Evolutionary conservation across 2,329 filamentous ascomycete genomes (phyloP), one percentile per base, ranked within the genome.

Genomic region (Exophiala spinifera): DNA sequence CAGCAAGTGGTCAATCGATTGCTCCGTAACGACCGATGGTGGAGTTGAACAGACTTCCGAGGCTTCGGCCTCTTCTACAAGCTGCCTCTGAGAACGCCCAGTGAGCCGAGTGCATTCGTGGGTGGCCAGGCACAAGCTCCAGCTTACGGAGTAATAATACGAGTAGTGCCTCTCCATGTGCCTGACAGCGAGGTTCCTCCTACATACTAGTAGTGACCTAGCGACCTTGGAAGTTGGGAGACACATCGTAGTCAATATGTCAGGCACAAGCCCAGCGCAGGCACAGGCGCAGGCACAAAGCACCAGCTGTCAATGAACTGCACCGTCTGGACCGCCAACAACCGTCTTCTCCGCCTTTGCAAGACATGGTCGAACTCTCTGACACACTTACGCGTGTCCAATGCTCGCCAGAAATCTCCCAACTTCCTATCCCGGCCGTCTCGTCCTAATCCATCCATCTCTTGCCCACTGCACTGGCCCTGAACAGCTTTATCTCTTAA

Each of bases 401-500:
- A 4, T 31, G 23, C 20, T 57, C 55, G 51, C 44, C 42, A 51
- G 48, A 46, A 47, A 44, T 31, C 37, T 49, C 48, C 51, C 47
- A 55, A 49, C 47, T 51, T 55, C 47, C 52, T 36, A 25, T 10
- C 40, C 40, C 21, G 28, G 28, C 15, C 53, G 36, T 28, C 23
- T 21, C 36, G 20, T 36, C 31, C 17, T 21, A 20, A 42, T 25
- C 20, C 21, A 44, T 25, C 51, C 52, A 47, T 52, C 25, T 34
- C 6, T 46, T 28, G 15, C 17, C 53, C 19, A 36, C 21, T 20
- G 21, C 15, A 17, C 19, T 36, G 37, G 23, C 23, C 28, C 28
- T 31, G 28, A 31, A 31, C 47, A 49, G 53, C 45, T 53, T 52
- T 34, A 25, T 43, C 42, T 47, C 7, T 42, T 49, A 58, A 58